phyloP scores from a whole-genome alignment of 2,329 filamentous ascomycete species.

The Nigrospora sphaerica region DNA sequence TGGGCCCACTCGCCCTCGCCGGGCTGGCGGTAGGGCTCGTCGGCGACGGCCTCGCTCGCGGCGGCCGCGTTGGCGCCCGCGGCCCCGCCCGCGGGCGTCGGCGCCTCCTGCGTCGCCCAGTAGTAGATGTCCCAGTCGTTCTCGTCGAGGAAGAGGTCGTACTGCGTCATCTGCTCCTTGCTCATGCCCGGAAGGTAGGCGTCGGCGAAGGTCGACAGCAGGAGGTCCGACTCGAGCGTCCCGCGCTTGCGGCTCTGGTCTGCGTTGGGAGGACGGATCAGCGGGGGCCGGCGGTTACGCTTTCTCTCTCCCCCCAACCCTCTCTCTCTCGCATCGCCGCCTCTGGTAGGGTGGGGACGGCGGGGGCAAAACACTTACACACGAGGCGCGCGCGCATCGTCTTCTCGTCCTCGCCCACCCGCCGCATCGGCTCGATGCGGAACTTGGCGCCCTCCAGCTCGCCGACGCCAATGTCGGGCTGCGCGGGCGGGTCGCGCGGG shows the following conservation, averaged over 20 bases:
- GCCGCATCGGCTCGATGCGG: slow-evolving; percentile 80
- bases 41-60: slow-evolving; percentile 23
- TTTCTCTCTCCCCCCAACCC: too few species aligned
- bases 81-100: slow-evolving; percentile 35
- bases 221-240: slow-evolving; percentile 89
- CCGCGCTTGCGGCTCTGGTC: slow-evolving; percentile 97
- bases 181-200: slow-evolving; percentile 70
- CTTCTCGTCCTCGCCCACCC: slow-evolving; percentile 72
- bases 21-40: slow-evolving; percentile 18
- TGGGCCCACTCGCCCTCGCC: slow-evolving; percentile 85
- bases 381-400: slow-evolving; percentile 85
- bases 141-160: slow-evolving; percentile 91
- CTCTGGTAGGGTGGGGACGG: slow-evolving; percentile 1
- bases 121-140: slow-evolving; percentile 99
- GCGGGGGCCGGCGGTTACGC: too few species aligned
- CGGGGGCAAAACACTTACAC: slow-evolving; percentile 38
- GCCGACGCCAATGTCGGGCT: slow-evolving; percentile 65
- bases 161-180: slow-evolving; percentile 66
- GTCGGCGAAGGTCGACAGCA: slow-evolving; percentile 92
- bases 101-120: slow-evolving; percentile 86
- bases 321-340: neutral
- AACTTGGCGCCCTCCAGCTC: slow-evolving; percentile 84
- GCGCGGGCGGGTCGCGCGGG: slow-evolving; percentile 19
- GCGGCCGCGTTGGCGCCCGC: slow-evolving; percentile 14
- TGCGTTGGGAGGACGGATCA: slow-evolving; percentile 30